Evolutionary conservation across 1,284 basidiomycete genomes (phyloP), one percentile per base, ranked within the genome.

Genomic region (Athelia psychrophila): DNA sequence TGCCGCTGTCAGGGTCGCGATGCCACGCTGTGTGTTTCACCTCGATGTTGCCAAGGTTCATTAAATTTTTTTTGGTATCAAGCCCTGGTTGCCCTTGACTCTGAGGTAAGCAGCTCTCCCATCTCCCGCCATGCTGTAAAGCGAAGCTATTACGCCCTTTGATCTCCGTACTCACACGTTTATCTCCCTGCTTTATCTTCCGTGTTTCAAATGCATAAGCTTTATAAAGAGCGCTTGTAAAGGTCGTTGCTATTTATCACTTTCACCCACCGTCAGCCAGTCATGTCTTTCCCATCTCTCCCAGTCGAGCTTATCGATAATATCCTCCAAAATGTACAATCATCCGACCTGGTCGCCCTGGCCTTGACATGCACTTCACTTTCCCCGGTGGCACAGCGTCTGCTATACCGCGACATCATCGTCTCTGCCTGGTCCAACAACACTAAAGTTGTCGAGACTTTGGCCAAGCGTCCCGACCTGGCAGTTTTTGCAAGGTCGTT

Each of bases 401-500:
- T 74, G 44, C 81, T 90, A 64, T 90, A 86, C 67, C 75, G 81
- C 51, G 65, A 79, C 59, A 58, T 89, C 58, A 62, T 70, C 45
- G 59, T 83, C 47, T 75, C 79, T 36, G 61, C 71, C 4, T 61
- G 67, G 49, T 65, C 73, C 5, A 69, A 64, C 55, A 80, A 79
- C 61, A 73, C 81, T 54, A 50, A 64, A 58, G 70, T 80, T 63
- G 68, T 88, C 50, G 52, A 66, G 52, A 78, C 81, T 47, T 78
- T 90, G 54, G 80, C 83, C 10, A 60, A 60, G 16, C 76, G 71
- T 19, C 77, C 79, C 13, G 65, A 70, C 51, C 65, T 88, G 57
- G 83, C 86, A 2, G 69, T 66, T 54, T 70, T 77, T 61, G 87
- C 89, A 50, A 78, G 82, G 61, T 69, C 73, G 33, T 82, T 88